Conservation (phyloP, 805 yeast genomes). For the Teunomyces tritomae region DNA sequence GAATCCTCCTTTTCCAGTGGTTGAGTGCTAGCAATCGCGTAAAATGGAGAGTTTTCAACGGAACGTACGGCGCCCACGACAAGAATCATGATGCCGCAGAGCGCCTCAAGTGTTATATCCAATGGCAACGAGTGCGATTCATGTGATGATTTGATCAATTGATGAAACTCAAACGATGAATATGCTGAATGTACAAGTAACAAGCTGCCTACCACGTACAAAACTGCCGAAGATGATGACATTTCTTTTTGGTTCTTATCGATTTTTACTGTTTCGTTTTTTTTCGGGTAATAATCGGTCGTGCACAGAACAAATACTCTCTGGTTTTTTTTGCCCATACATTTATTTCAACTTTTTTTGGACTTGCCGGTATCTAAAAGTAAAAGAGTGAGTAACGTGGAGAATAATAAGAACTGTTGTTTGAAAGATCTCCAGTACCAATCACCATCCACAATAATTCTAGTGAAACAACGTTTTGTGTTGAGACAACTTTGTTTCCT, state of each 20-base stretch:
- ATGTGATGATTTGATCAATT: constrained; percentile 25
- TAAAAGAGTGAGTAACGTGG: too few relatives aligned
- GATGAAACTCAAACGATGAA: constrained; percentile 53
- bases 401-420: too few relatives aligned
- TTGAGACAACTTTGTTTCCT: background rate
- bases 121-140: constrained; percentile 23
- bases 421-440: background rate
- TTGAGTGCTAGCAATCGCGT: constrained; percentile 8
- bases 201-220: constrained; percentile 12
- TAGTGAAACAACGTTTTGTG: too few relatives aligned
- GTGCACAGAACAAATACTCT: too few relatives aligned
- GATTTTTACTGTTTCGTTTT: background rate
- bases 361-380: too few relatives aligned
- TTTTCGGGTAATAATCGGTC: background rate
- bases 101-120: constrained; percentile 52
- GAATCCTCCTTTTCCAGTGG: constrained; percentile 9
- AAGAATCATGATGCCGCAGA: constrained; percentile 45
- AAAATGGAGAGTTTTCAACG: constrained; percentile 17
- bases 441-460: background rate
- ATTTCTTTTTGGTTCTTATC: background rate
- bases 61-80: constrained; percentile 38
- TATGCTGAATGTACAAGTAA: constrained; percentile 49
- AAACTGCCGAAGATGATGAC: constrained; percentile 6
- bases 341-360: too few relatives aligned
- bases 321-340: too few relatives aligned